Evolutionary conservation across 345 rosid species (phyloP), one percentile per base, ranked within the genome.

Genomic region (Gynandropsis gynandra): DNA sequence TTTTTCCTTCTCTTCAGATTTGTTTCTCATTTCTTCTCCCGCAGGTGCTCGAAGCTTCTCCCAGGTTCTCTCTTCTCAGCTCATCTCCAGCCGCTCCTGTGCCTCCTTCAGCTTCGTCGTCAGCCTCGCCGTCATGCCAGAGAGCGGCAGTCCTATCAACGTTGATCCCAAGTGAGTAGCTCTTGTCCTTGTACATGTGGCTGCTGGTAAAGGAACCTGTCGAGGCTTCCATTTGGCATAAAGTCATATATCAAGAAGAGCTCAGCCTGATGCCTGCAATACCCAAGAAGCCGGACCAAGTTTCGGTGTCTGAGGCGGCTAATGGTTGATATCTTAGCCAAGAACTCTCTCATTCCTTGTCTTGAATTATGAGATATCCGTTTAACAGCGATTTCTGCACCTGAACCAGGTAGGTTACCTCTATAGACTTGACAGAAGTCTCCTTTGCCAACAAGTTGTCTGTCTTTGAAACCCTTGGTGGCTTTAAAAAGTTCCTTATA

Each of bases 191-290:
- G 41, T 18, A 13, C 57, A 35, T 27, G 36, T 1, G 59, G 44
- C 6, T 59, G 46, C 34, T 57, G 33, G 43, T 58, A 38, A 1
- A 78, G 35, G 50, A 56, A 65, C 58, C 59, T 70, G 62, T 78
- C 78, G 14, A 75, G 74, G 54, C 82, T 77, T n/a, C 77, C 73
- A 19, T 77, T 74, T 8, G 72, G 74, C 80, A 78, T 78, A 13
- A 37, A 75, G 42, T 78, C 78, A 56, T 72, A 78, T 7, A 75
- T 76, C 61, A 72, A 16, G 12, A 75, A 63, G 10, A 78, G 74
- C 54, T 71, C 69, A 8, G 61, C 71, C 52, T 60, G 56, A 16
- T 61, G 62, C 46, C 62, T 66, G 56, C 77, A 78, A 44, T 72
- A 74, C 0, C 80, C 83, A 8, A 64, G 68, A 48, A 75, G 73